These are phyloP conservation scores for Carex kokanica DNA, from an alignment of 176 grass and related monocot genomes.

Conservation along the genomic window DNA sequence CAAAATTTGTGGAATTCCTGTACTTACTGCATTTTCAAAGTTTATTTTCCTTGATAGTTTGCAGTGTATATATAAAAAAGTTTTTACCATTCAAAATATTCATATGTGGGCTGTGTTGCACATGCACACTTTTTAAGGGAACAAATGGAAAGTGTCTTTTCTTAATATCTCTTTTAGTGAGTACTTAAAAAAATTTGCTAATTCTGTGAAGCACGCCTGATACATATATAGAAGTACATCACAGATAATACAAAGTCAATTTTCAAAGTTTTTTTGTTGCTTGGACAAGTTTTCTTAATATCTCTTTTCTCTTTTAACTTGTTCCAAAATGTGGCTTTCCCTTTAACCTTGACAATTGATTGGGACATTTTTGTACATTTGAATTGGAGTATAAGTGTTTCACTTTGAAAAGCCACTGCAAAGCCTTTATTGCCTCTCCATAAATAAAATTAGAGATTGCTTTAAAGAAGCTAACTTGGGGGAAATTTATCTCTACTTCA, in stretches of 20 bases:
- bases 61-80: background rate
- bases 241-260: background rate
- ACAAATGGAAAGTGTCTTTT: background rate
- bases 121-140: background rate
- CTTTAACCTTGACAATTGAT: background rate
- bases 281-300: too few species aligned
- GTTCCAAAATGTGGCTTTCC: background rate
- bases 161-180: background rate
- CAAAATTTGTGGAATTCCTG: background rate
- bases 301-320: background rate
- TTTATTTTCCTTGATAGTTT: background rate
- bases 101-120: background rate
- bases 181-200: background rate
- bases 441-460: background rate
- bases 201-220: background rate
- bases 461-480: background rate
- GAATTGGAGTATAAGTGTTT: background rate
- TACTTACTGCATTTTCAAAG: background rate
- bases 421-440: background rate
- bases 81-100: background rate
- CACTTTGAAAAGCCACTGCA: constrained; percentile 1
- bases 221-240: background rate
- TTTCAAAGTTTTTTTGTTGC: background rate
- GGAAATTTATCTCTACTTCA: background rate
- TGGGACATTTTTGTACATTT: constrained; percentile 5